These are phyloP conservation scores for Diphasiastrum complanatum DNA, from an alignment of 83 land plant genomes.

Conservation along the genomic window DNA sequence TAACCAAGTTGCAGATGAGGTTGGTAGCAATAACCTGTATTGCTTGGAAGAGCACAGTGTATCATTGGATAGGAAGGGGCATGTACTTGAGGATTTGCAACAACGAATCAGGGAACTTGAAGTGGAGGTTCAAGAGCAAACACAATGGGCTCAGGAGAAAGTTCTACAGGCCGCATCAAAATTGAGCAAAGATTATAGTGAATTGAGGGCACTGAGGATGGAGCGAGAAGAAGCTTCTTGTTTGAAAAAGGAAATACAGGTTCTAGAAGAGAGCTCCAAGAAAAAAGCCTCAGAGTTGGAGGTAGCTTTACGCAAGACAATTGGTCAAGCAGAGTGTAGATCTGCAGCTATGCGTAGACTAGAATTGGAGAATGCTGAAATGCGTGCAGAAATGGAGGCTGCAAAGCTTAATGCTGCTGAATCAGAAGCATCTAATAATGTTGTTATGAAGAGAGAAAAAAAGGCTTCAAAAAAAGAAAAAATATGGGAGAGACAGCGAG, in stretches of 20 bases:
- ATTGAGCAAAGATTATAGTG: conserved; percentile 55
- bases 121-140: conserved; percentile 54
- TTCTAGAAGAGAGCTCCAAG: conserved; percentile 55
- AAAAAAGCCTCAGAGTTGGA: conserved; percentile 64
- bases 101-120: conserved; percentile 55
- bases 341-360: conserved; percentile 49
- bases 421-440: conserved; percentile 42
- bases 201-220: conserved; percentile 55
- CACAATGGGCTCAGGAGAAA: conserved; percentile 66
- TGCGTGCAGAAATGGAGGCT: too few relatives aligned
- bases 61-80: background rate
- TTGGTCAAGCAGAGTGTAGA: conserved; percentile 59
- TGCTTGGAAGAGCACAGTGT: background rate
- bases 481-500: conserved; percentile 61
- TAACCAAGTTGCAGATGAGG: background rate
- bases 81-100: background rate
- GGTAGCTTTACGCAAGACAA: conserved; percentile 55
- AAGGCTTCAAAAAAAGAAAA: conserved; percentile 45
- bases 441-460: conserved; percentile 60
- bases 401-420: too few relatives aligned
- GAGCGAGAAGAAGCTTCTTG: conserved; percentile 61
- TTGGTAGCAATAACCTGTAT: background rate
- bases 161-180: conserved; percentile 72
- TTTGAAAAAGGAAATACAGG: conserved; percentile 50
- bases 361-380: conserved; percentile 70